These are phyloP conservation scores for Gaultheria prostrata DNA, from an alignment of 148 eudicot species.

Conservation along the genomic window DNA sequence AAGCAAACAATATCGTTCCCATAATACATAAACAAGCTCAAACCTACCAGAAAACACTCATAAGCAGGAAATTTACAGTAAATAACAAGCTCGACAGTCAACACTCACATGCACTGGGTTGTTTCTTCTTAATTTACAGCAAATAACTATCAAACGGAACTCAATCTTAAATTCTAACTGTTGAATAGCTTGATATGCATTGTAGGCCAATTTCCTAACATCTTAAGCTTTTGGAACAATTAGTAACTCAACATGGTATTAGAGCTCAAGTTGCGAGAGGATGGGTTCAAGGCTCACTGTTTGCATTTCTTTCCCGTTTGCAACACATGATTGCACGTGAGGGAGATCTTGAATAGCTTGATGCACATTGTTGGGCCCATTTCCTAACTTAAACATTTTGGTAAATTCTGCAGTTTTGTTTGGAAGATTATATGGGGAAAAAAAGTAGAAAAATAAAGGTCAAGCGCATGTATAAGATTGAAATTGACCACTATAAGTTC, in stretches of 20 bases:
- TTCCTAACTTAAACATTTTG: background rate
- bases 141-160: no score
- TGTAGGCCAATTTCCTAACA: no score
- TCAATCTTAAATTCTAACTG: no score
- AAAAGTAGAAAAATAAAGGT: background rate
- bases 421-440: no score
- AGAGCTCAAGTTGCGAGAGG: background rate
- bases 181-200: no score
- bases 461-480: background rate
- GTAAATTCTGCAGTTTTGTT: no score
- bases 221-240: no score
- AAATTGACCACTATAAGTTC: background rate
- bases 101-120: background rate
- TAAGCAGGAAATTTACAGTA: slow-evolving; percentile 24
- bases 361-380: background rate
- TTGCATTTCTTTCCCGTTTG: background rate
- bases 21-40: background rate
- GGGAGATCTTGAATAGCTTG: background rate
- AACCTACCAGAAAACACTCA: slow-evolving; percentile 28
- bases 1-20: background rate
- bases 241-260: no score
- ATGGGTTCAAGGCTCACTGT: background rate
- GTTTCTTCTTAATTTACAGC: background rate
- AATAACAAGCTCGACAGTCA: no score
- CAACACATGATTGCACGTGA: background rate